Evolutionary conservation across 2,329 filamentous ascomycete species (phyloP).

Genomic region (Penicillium italicum): DNA sequence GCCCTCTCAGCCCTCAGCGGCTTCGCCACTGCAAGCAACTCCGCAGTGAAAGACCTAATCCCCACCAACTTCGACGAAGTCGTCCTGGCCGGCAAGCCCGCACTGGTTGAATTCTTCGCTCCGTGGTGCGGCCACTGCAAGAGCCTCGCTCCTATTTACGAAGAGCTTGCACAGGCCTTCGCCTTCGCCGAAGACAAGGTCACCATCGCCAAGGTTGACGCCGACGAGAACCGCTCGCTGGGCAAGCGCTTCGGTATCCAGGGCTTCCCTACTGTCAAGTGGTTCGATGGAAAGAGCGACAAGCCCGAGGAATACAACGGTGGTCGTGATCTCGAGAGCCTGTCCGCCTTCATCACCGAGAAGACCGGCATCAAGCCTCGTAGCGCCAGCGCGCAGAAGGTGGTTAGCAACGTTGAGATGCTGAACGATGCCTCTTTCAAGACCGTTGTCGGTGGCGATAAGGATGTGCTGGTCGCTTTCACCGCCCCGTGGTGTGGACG

Average conservation of each 20-base stretch:
- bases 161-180: slow-evolving; percentile 77
- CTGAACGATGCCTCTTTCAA: slow-evolving; percentile 78
- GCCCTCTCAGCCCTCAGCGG: slow-evolving; percentile 48
- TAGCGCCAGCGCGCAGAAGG: slow-evolving; percentile 53
- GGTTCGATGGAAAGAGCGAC: slow-evolving; percentile 91
- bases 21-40: slow-evolving; percentile 64
- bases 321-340: slow-evolving; percentile 80
- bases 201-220: slow-evolving; percentile 92
- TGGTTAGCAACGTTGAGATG: slow-evolving; percentile 72
- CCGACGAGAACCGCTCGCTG: slow-evolving; percentile 78
- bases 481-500: slow-evolving; percentile 98
- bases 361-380: slow-evolving; percentile 83
- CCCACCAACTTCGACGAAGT: slow-evolving; percentile 89
- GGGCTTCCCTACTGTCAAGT: slow-evolving; percentile 97
- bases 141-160: slow-evolving; percentile 88
- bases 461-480: slow-evolving; percentile 91
- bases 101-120: slow-evolving; percentile 96
- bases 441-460: slow-evolving; percentile 72
- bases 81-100: slow-evolving; percentile 86
- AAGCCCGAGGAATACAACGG: slow-evolving; percentile 80
- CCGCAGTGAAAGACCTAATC: slow-evolving; percentile 83
- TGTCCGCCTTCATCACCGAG: slow-evolving; percentile 74
- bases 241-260: slow-evolving; percentile 84
- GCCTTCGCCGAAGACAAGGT: slow-evolving; percentile 71
- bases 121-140: slow-evolving; percentile 99